These are phyloP conservation scores for Lepidium africanum DNA, from an alignment of 345 rosid species.

Conservation along the genomic window DNA sequence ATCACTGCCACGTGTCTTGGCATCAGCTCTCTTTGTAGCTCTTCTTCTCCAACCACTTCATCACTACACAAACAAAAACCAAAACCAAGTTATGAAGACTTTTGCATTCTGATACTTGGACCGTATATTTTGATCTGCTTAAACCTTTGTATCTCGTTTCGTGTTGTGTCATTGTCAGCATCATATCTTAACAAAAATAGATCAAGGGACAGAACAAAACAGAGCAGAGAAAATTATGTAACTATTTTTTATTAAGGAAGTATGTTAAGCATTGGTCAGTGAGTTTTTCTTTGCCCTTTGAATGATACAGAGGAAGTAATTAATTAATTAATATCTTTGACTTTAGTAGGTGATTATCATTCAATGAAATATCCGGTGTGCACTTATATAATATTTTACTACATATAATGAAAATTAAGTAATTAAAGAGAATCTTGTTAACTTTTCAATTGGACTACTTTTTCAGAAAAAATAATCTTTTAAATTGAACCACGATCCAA, in stretches of 20 bases:
- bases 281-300: neutral
- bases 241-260: no score
- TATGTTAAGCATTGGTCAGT: neutral
- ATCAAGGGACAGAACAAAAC: neutral
- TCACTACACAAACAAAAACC: neutral
- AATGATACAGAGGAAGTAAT: neutral
- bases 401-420: neutral
- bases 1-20: conserved; percentile 77
- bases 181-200: neutral
- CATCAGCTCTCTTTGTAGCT: conserved; percentile 36
- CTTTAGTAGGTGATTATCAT: neutral
- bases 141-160: neutral
- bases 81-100: neutral
- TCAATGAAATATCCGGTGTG: neutral
- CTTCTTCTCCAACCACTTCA: neutral
- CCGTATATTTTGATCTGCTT: no score
- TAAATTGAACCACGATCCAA: neutral
- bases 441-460: neutral
- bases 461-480: neutral
- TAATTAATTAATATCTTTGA: neutral
- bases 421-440: neutral
- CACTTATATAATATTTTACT: neutral
- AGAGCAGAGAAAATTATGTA: neutral
- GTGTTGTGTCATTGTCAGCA: neutral
- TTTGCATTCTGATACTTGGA: neutral